phyloP scores from a whole-genome alignment of 2,329 filamentous ascomycete species.

The Aspergillus neoniger region DNA sequence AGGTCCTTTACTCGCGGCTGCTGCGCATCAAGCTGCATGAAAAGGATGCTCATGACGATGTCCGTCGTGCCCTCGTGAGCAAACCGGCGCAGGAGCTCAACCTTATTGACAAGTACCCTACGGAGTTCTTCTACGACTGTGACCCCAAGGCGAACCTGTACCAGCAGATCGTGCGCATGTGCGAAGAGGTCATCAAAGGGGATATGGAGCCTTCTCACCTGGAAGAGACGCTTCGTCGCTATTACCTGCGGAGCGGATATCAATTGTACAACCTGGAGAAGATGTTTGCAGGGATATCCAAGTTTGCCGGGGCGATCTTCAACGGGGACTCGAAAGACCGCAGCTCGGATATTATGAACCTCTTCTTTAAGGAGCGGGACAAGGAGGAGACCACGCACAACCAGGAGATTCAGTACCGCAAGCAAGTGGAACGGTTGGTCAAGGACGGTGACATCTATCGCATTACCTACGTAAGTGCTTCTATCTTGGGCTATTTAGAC shows the following conservation, averaged over 20 bases:
- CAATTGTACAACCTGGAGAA: conserved; percentile 92
- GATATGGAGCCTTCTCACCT: conserved; percentile 81
- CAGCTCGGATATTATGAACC: conserved; percentile 83
- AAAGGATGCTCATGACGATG: conserved; percentile 69
- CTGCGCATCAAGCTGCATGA: conserved; percentile 80
- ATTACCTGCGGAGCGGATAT: conserved; percentile 89
- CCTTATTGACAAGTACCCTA: conserved; percentile 74
- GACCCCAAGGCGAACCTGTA: conserved; percentile 73
- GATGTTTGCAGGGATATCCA: conserved; percentile 76
- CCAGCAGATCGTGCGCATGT: conserved; percentile 77
- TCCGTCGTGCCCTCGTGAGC: conserved; percentile 69
- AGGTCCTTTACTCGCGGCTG: conserved; percentile 84
- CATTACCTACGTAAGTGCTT: conserved; percentile 77
- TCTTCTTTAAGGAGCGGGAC: conserved; percentile 80
- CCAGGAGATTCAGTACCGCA: conserved; percentile 84
- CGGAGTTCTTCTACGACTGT: conserved; percentile 72
- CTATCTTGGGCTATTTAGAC: background rate
- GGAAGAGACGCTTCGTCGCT: conserved; percentile 87
- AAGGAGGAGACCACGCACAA: conserved; percentile 86
- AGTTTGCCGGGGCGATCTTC: conserved; percentile 79
- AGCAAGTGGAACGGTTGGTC: conserved; percentile 87
- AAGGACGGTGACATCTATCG: conserved; percentile 92
- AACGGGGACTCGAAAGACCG: conserved; percentile 88
- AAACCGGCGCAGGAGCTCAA: conserved; percentile 84
- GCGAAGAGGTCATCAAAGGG: conserved; percentile 81